Evolutionary conservation across 2,329 filamentous ascomycete species (phyloP).

Genomic region (Emmonsiellopsis sp.): DNA sequence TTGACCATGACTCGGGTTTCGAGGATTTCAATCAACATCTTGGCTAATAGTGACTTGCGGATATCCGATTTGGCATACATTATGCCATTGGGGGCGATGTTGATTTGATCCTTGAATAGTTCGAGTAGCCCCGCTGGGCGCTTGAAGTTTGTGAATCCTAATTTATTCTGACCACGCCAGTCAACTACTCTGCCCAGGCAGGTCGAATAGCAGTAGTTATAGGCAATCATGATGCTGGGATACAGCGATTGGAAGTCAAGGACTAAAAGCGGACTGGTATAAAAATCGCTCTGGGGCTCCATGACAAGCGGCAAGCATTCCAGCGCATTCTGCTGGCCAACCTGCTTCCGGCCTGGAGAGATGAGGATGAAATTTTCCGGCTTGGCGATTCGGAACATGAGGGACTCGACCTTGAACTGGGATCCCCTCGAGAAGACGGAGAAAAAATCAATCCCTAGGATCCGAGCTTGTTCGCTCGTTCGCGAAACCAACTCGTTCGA

Average conservation of each 20-base stretch:
- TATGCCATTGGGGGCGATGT: constrained; percentile 90
- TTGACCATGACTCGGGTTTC: constrained; percentile 98
- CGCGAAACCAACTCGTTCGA: constrained; percentile 78
- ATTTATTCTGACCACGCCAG: constrained; percentile 88
- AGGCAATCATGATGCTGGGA: constrained; percentile 96
- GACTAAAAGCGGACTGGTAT: constrained; percentile 78
- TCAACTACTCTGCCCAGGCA: constrained; percentile 76
- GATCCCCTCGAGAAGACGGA: constrained; percentile 91
- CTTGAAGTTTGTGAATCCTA: constrained; percentile 85
- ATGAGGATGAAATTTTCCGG: constrained; percentile 88
- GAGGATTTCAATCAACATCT: constrained; percentile 92
- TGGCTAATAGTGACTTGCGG: constrained; percentile 81
- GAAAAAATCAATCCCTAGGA: constrained; percentile 93
- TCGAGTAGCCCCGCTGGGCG: constrained; percentile 65
- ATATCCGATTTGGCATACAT: constrained; percentile 84
- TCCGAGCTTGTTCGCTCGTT: constrained; percentile 86
- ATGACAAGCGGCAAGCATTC: constrained; percentile 93
- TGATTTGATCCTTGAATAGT: constrained; percentile 74
- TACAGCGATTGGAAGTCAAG: constrained; percentile 95
- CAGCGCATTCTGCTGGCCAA: constrained; percentile 85
- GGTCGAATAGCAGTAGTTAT: constrained; percentile 98
- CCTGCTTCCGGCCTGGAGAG: constrained; percentile 83
- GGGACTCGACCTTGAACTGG: constrained; percentile 96
- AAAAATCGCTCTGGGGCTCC: constrained; percentile 94
- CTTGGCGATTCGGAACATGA: constrained; percentile 98